Evolutionary conservation across 2,329 filamentous ascomycete genomes (phyloP).

Genomic region (Aureobasidium uvarum): DNA sequence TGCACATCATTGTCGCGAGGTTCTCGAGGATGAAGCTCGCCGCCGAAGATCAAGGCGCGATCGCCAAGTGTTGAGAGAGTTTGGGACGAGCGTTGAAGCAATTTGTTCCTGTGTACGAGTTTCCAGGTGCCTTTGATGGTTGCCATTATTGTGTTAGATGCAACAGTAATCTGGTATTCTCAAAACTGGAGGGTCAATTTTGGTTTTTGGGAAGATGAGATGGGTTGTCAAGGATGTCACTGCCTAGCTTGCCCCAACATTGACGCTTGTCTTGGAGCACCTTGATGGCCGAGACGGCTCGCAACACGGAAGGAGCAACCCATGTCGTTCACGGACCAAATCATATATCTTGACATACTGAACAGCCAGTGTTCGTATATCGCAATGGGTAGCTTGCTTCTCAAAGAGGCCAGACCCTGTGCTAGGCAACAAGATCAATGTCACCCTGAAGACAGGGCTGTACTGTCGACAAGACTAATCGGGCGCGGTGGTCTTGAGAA

Average conservation of each 20-base stretch:
- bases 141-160: not conserved
- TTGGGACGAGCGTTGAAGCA: slow-evolving; percentile 71
- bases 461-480: not conserved
- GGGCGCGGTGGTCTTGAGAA: not conserved
- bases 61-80: slow-evolving; percentile 55
- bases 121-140: slow-evolving; percentile 40
- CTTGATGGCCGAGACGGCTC: not conserved
- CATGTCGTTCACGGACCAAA: not conserved
- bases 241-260: not conserved
- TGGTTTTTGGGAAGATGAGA: not conserved
- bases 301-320: not conserved
- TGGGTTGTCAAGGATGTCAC: not conserved
- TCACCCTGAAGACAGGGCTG: not conserved
- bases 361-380: not conserved
- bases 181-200: not conserved
- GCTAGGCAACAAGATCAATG: not conserved
- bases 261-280: not conserved
- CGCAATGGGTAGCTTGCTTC: not conserved
- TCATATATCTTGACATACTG: not conserved
- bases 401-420: too few species aligned
- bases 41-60: slow-evolving; percentile 71
- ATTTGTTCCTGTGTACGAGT: slow-evolving; percentile 37
- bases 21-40: slow-evolving; percentile 64
- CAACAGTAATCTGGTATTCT: not conserved
- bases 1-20: slow-evolving; percentile 73